These are phyloP conservation scores for Phytophthora vignae DNA, from an alignment of 352 stramenopile species.

Conservation along the genomic window DNA sequence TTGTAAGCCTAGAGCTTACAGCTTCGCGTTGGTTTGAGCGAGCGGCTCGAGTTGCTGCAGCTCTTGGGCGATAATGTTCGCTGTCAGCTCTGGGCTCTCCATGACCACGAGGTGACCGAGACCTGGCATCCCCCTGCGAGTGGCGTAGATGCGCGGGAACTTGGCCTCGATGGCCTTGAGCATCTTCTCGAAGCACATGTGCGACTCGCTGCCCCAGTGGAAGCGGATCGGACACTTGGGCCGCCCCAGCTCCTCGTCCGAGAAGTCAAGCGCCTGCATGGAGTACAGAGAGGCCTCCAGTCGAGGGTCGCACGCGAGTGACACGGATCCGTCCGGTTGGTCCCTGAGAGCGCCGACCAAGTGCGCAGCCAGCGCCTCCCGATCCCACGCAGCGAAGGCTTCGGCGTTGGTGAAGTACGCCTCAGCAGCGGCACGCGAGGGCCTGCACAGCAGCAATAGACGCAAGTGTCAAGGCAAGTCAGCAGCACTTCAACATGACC, in stretches of 20 bases:
- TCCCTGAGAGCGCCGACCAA: slow-evolving; percentile 28
- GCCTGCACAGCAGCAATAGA: background rate
- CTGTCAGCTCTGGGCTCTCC: slow-evolving; percentile 43
- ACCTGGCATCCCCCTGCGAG: slow-evolving; percentile 38
- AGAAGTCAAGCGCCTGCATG: slow-evolving; percentile 37
- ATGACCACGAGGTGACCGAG: slow-evolving; percentile 54
- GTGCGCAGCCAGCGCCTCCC: slow-evolving; percentile 31
- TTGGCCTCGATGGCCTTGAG: slow-evolving; percentile 33
- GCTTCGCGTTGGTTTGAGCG: slow-evolving; percentile 12
- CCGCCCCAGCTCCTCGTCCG: slow-evolving; percentile 27
- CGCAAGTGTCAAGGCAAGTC: too few relatives aligned
- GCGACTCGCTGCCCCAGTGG: slow-evolving; percentile 42
- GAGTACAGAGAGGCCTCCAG: slow-evolving; percentile 53
- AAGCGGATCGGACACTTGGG: slow-evolving; percentile 49
- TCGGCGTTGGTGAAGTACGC: slow-evolving; percentile 18
- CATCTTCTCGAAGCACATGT: slow-evolving; percentile 45
- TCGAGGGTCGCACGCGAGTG: slow-evolving; percentile 44
- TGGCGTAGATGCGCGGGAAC: slow-evolving; percentile 51
- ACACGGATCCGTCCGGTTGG: slow-evolving; percentile 24
- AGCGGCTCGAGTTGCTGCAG: slow-evolving; percentile 32
- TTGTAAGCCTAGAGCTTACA: slow-evolving; percentile 4
- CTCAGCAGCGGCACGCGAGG: slow-evolving; percentile 30
- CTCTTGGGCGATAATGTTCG: slow-evolving; percentile 42
- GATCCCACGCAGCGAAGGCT: slow-evolving; percentile 34
- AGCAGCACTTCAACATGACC: background rate